Percentiles rank a stretch among this genome's conserved stretches.
Evolutionary conservation across 441 rosid genomes (phyloP).

Genomic region (Pelargonium myrrhifolium): DNA sequence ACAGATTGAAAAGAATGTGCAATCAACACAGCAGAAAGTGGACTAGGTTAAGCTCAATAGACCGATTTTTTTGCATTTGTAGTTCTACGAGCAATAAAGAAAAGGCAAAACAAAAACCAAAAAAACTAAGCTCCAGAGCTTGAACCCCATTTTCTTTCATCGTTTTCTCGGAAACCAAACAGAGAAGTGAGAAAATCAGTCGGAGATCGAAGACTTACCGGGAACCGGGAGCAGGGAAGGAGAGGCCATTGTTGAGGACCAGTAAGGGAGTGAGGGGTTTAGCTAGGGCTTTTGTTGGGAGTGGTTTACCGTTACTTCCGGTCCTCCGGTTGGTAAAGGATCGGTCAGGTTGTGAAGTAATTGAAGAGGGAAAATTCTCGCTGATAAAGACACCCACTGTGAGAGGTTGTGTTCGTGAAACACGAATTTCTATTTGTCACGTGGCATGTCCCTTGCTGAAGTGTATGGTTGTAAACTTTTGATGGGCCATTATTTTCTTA

Average conservation of each 20-base stretch:
- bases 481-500: no score
- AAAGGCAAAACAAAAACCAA: constrained; percentile 2
- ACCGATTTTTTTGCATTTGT: neutral
- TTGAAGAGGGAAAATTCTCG: neutral
- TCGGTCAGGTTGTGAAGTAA: neutral
- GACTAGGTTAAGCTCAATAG: neutral
- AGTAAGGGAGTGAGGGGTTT: neutral
- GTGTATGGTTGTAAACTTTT: no score
- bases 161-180: constrained; percentile 1
- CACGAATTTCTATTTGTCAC: neutral
- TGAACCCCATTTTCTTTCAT: neutral
- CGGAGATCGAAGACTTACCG: constrained; percentile 22
- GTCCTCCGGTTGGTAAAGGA: neutral
- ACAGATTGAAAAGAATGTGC: neutral
- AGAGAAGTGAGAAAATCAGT: neutral
- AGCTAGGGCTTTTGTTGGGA: neutral
- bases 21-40: neutral
- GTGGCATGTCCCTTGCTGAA: neutral
- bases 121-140: neutral
- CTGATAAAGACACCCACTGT: neutral
- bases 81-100: neutral
- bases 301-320: neutral
- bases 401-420: neutral
- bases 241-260: constrained; percentile 23
- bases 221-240: constrained; percentile 24